Evolutionary conservation across 192 early-diverging fungal species (phyloP).

Genomic region (Backusella macrospora): DNA sequence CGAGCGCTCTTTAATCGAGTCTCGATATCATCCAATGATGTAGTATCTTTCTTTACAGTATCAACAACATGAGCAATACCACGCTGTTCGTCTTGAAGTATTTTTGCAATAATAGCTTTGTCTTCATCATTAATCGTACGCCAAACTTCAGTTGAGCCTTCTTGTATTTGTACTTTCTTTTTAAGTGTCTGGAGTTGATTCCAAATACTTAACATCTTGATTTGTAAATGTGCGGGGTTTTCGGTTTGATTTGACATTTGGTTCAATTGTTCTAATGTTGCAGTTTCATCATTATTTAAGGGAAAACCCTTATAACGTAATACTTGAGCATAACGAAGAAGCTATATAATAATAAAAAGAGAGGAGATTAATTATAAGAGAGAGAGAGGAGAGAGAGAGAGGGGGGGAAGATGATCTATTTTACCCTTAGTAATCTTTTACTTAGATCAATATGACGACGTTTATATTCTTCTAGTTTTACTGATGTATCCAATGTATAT

Average conservation of each 20-base stretch:
- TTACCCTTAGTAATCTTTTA: slow-evolving; percentile 71
- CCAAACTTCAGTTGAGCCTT: slow-evolving; percentile 19
- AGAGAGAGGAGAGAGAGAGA: background rate
- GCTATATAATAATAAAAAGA: slow-evolving; percentile 43
- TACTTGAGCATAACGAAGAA: slow-evolving; percentile 88
- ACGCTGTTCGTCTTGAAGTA: slow-evolving; percentile 32
- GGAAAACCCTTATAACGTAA: slow-evolving; percentile 82
- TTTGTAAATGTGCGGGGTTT: slow-evolving; percentile 71
- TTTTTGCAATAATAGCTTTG: slow-evolving; percentile 18
- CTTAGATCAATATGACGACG: slow-evolving; percentile 77
- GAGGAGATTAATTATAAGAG: background rate
- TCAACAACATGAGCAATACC: slow-evolving; percentile 27
- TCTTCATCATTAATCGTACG: slow-evolving; percentile 22
- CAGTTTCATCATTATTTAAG: slow-evolving; percentile 82
- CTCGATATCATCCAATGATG: slow-evolving; percentile 24
- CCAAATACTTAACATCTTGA: slow-evolving; percentile 82
- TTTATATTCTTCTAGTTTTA: slow-evolving; percentile 78
- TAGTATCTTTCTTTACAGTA: slow-evolving; percentile 25
- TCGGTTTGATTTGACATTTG: slow-evolving; percentile 50
- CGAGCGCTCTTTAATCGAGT: slow-evolving; percentile 11
- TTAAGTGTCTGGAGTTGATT: slow-evolving; percentile 74
- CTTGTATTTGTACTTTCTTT: slow-evolving; percentile 23
- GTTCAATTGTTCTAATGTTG: slow-evolving; percentile 69
- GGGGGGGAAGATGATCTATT: slow-evolving; percentile 46
- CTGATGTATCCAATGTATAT: slow-evolving; percentile 72